Base-by-base conservation (phyloP, 2,329 filamentous ascomycete species). In the Fonsecaea erecta region DNA sequence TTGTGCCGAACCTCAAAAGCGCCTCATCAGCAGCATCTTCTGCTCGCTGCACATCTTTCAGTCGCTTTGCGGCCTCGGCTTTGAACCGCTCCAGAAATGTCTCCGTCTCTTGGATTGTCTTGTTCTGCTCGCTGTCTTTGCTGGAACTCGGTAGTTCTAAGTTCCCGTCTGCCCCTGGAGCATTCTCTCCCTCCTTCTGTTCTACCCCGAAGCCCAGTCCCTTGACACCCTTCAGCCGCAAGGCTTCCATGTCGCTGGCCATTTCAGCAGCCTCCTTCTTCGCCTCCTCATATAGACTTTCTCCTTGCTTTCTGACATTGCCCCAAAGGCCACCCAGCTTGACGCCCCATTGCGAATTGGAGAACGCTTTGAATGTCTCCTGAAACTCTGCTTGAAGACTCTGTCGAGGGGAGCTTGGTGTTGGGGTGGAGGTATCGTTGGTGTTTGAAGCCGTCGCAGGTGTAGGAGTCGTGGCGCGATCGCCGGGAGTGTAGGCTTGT, bases 21-120 rank as follows among this genome's bases (percentile, higher is more conserved):
- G 95, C 95, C 77, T 98, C 95, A 76, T 99, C 95, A 7, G 95
- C 95, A 3, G 94, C 94, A 75, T 98, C 94, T 78, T 99, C 95
- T 12, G 94, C 95, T 72, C 88, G 87, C 75, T 97, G 91, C 21
- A 98, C 88, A 65, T 97, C 92, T 74, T 92, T 95, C 65, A 98
- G 81, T 54, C 92, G 87, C 78, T 92, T 93, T 28, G 91, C 83
- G 3, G 93, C 93, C 79, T 96, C 91, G 21, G 83, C 79, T 63
- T 88, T 87, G 75, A 98, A 86, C 52, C 90, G 86, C 4, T 90
- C 87, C 32, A 98, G 86, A 64, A 97, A 88, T 11, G 87, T 80
- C 62, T 86, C 84, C 6, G 84, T 85, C 71, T 85, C 83, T 26
- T 74, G 74, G 32, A 73, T 54, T 21, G 72, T 73, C 60, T 75